Percentiles rank a stretch among this genome's conserved stretches.
Conservation (phyloP, 352 stramenopile genomes). For the Pythium pyrilobum region DNA sequence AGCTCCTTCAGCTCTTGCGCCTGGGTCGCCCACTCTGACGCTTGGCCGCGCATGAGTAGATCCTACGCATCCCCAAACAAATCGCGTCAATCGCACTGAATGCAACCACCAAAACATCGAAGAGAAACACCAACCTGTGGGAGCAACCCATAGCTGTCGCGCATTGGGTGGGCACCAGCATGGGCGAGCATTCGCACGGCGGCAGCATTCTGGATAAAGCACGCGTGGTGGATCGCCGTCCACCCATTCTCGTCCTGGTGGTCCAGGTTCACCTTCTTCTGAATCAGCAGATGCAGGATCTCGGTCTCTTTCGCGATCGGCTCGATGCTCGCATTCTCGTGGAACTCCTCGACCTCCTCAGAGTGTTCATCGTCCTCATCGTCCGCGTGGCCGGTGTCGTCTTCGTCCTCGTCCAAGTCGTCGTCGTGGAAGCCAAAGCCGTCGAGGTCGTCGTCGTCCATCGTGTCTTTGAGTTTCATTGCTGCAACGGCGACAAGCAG, state of each 20-base stretch:
- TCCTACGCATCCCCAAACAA: constrained; percentile 25
- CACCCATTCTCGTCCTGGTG: constrained; percentile 81
- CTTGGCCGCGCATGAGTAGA: constrained; percentile 60
- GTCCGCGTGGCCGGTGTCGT: constrained; percentile 19
- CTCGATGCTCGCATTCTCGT: constrained; percentile 44
- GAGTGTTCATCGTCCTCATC: constrained; percentile 14
- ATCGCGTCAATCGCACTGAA: background rate
- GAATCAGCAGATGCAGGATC: constrained; percentile 70
- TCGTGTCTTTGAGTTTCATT: constrained; percentile 39
- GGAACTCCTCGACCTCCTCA: constrained; percentile 49
- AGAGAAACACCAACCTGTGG: constrained; percentile 50
- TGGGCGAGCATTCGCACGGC: constrained; percentile 76
- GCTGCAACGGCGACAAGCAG: constrained; percentile 65
- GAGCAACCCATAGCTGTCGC: constrained; percentile 66
- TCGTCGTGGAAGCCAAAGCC: constrained; percentile 31
- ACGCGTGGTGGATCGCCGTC: constrained; percentile 79
- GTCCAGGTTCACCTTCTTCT: constrained; percentile 69
- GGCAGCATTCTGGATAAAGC: constrained; percentile 67
- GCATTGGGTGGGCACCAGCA: constrained; percentile 53
- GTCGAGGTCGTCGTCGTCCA: constrained; percentile 37
- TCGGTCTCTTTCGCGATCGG: constrained; percentile 62
- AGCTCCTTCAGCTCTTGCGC: constrained; percentile 70
- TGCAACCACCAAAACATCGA: too few relatives aligned
- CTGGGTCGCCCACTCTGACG: constrained; percentile 60
- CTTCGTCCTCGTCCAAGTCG: constrained; percentile 26